A percentile compares a stretch with the other conserved stretches of the same genome.
Evolutionary conservation across 441 rosid genomes (phyloP).

Genomic region (Dalechampia spathulata): DNA sequence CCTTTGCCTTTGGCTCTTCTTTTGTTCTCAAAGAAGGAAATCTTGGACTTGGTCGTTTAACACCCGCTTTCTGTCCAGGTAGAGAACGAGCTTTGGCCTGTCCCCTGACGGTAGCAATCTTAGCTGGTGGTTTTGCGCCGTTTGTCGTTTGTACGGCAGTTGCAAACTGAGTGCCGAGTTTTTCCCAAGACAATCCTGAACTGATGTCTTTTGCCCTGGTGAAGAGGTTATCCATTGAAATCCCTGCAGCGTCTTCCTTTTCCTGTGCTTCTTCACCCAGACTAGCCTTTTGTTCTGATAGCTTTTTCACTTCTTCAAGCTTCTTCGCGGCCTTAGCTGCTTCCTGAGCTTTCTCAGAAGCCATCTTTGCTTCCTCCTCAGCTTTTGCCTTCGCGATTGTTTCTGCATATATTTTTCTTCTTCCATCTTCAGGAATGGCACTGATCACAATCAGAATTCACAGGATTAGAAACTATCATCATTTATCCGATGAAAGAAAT

Average conservation of each 20-base stretch:
- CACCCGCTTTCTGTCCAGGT: slow-evolving; percentile 50
- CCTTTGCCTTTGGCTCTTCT: slow-evolving; percentile 23
- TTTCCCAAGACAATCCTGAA: slow-evolving; percentile 65
- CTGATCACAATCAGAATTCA: slow-evolving; percentile 23
- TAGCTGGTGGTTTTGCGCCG: slow-evolving; percentile 34
- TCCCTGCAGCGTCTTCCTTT: slow-evolving; percentile 59
- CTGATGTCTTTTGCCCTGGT: slow-evolving; percentile 61
- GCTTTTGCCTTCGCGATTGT: slow-evolving; percentile 56
- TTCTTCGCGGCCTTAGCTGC: slow-evolving; percentile 56
- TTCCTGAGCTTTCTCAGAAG: slow-evolving; percentile 52
- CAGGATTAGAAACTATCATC: too few species aligned
- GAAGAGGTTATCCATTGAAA: slow-evolving; percentile 40
- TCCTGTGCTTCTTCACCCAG: slow-evolving; percentile 54
- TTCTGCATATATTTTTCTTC: slow-evolving; percentile 70
- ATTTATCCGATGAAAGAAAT: too few species aligned
- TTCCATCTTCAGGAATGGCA: slow-evolving; percentile 77
- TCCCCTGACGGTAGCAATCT: slow-evolving; percentile 77
- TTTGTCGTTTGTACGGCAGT: too few species aligned
- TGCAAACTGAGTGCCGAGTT: slow-evolving; percentile 60
- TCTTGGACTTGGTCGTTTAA: slow-evolving; percentile 33
- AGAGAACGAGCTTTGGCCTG: slow-evolving; percentile 73
- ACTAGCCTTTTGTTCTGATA: slow-evolving; percentile 42
- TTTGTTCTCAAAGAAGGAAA: slow-evolving; percentile 19
- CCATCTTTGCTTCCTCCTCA: slow-evolving; percentile 52
- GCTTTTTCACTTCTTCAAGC: slow-evolving; percentile 54